Percentiles rank a stretch among this genome's conserved stretches.
These are phyloP conservation scores for Chytriomyces confervae DNA, from an alignment of 192 early-diverging fungal species.

Conservation along the genomic window DNA sequence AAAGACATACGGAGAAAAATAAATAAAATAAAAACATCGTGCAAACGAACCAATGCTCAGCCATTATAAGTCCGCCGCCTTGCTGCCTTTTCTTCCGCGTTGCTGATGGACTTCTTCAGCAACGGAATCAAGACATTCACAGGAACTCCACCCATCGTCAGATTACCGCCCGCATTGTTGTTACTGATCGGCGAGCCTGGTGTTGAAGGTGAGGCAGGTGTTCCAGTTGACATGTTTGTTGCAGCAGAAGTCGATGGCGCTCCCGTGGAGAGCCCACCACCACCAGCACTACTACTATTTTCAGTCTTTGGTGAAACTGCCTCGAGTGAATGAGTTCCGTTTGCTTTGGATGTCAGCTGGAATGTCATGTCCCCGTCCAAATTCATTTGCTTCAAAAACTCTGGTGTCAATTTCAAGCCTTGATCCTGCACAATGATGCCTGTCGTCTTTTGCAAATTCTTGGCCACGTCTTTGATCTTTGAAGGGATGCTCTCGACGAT, in stretches of 20 bases:
- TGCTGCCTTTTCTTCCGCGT: slow-evolving; percentile 20
- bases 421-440: slow-evolving; percentile 61
- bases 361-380: slow-evolving; percentile 27
- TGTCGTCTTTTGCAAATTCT: slow-evolving; percentile 45
- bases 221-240: not conserved
- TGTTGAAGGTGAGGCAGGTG: slow-evolving; percentile 36
- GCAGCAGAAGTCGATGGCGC: not conserved
- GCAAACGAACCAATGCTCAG: not conserved
- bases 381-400: slow-evolving; percentile 54
- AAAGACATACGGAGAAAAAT: not conserved
- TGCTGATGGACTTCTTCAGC: slow-evolving; percentile 43
- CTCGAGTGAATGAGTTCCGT: not conserved
- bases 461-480: slow-evolving; percentile 55
- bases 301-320: not conserved
- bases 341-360: not conserved
- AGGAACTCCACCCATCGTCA: slow-evolving; percentile 52
- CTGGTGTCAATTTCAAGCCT: slow-evolving; percentile 54
- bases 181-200: slow-evolving; percentile 6
- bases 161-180: slow-evolving; percentile 16
- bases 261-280: not conserved
- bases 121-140: slow-evolving; percentile 50
- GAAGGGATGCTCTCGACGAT: slow-evolving; percentile 54
- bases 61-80: slow-evolving; percentile 16
- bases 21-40: not conserved
- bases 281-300: not conserved